A percentile compares a stretch with the other conserved stretches of the same genome.
Evolutionary conservation across 176 grass and related monocot species (phyloP).

Genomic region (Coix lacrymajobi): DNA sequence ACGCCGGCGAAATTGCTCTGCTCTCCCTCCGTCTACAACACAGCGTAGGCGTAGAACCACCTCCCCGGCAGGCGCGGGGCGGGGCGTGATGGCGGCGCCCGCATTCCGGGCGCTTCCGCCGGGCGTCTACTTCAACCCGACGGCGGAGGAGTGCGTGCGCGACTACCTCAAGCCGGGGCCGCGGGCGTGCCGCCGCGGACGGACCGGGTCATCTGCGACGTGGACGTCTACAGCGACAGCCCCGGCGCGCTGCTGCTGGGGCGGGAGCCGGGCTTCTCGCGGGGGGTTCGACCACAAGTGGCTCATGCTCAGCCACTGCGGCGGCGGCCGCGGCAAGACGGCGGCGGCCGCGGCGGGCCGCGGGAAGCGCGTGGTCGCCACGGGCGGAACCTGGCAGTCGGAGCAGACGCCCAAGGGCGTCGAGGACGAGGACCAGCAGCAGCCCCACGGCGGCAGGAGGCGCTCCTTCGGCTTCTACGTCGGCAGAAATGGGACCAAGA

Average conservation of each 20-base stretch:
- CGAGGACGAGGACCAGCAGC: not conserved
- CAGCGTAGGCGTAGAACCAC: not conserved
- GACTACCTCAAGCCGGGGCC: not conserved
- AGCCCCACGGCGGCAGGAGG: not conserved
- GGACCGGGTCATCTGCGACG: not conserved
- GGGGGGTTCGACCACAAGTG: not conserved
- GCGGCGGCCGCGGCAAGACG: not conserved
- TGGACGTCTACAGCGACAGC: not conserved
- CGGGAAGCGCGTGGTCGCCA: not conserved
- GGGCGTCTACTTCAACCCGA: conserved; percentile 23
- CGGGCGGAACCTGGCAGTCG: not conserved
- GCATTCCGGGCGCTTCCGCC: not conserved
- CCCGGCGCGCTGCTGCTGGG: not conserved
- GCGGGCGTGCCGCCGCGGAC: not conserved
- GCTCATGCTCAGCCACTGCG: not conserved
- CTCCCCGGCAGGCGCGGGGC: not conserved
- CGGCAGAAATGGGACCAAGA: not conserved
- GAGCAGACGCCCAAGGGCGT: not conserved
- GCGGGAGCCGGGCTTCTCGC: not conserved
- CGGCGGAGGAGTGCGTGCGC: not conserved
- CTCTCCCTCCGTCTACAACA: not conserved
- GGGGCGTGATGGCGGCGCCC: not conserved
- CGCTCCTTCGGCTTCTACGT: not conserved
- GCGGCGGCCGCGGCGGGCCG: not conserved
- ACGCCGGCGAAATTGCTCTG: not conserved